Evolutionary conservation across 2,329 filamentous ascomycete genomes (phyloP), one percentile per base, ranked within the genome.

Genomic region (Aureobasidium sp.): DNA sequence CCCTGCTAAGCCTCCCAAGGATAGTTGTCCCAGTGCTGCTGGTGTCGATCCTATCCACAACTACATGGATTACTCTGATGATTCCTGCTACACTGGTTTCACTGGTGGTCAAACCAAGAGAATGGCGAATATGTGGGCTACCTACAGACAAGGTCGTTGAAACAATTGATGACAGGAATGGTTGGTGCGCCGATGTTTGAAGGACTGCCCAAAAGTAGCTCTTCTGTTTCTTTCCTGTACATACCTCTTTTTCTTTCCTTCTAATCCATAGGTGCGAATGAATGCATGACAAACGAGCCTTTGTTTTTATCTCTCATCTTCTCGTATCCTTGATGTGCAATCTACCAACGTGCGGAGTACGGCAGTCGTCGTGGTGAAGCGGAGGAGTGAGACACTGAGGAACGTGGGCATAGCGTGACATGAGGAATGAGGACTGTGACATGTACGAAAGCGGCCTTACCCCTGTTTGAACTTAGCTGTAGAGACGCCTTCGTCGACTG

Each of bases 31-130:
- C 0, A 72, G 69, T n/a, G 74, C 75, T 29, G 74, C 77, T 15
- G 84, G 82, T 0, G 62, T 79, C 16, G 87, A 89, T 74, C 78
- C 84, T 4, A 84, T 89, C 64, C 83, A 86, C 67, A 87, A 89
- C 71, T 88, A 84, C 70, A 89, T 89, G 87, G 87, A 89, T 74
- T 88, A 88, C 72, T 83, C 81, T 6, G 82, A 78, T 10, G 87
- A 88, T 78, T 80, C 78, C 25, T 88, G 86, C 68, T 88, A 88
- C 73, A 78, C 79, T 69, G 78, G 74, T 2, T 88, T 88, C 68
- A 87, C 85, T 9, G 71, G 76, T 2, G 76, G 79, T 45, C 86
- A 88, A 78, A 76, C 80, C 25, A 72, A 77, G 66, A 75, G 86
- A 61, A 87, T 88, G 81, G 76, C 80, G 69, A 82, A 74, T 69